Evolutionary conservation across 345 rosid genomes (phyloP).

Genomic region (Heritiera fomes): DNA sequence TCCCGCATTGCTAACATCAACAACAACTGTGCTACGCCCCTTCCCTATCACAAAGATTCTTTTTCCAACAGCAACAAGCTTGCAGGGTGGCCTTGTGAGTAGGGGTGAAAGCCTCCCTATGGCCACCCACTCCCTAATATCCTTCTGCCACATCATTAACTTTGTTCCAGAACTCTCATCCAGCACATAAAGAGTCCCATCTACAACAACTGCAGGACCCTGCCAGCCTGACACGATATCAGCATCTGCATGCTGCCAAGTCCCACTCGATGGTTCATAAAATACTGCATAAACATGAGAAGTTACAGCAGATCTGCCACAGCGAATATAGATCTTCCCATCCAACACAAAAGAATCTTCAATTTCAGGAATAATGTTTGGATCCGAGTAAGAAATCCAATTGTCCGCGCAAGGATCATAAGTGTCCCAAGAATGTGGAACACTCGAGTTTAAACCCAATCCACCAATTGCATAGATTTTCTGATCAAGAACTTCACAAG

Average conservation of each 20-base stretch:
- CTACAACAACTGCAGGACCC: slow-evolving; percentile 76
- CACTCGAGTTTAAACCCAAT: slow-evolving; percentile 43
- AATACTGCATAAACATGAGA: slow-evolving; percentile 40
- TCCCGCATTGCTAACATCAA: slow-evolving; percentile 51
- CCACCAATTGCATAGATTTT: slow-evolving; percentile 78
- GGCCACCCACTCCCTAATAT: slow-evolving; percentile 57
- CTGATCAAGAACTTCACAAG: slow-evolving; percentile 61
- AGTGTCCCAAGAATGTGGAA: slow-evolving; percentile 63
- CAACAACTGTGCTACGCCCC: slow-evolving; percentile 65
- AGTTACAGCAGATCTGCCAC: slow-evolving; percentile 37
- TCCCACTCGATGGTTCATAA: slow-evolving; percentile 49
- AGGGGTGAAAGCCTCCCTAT: slow-evolving; percentile 65
- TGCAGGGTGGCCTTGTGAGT: slow-evolving; percentile 68
- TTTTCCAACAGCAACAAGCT: slow-evolving; percentile 62
- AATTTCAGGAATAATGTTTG: slow-evolving; percentile 47
- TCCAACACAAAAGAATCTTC: slow-evolving; percentile 72
- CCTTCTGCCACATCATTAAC: slow-evolving; percentile 68
- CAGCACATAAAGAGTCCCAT: slow-evolving; percentile 64
- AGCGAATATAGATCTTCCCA: slow-evolving; percentile 58
- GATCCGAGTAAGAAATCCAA: slow-evolving; percentile 45
- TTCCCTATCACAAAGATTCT: slow-evolving; percentile 63
- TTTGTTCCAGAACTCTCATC: slow-evolving; percentile 74
- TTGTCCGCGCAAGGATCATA: slow-evolving; percentile 51
- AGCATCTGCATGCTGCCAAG: slow-evolving; percentile 65
- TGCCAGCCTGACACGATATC: slow-evolving; percentile 72